These are phyloP conservation scores for Metschnikowia anglica DNA, from an alignment of 805 yeast genomes.

Conservation along the genomic window DNA sequence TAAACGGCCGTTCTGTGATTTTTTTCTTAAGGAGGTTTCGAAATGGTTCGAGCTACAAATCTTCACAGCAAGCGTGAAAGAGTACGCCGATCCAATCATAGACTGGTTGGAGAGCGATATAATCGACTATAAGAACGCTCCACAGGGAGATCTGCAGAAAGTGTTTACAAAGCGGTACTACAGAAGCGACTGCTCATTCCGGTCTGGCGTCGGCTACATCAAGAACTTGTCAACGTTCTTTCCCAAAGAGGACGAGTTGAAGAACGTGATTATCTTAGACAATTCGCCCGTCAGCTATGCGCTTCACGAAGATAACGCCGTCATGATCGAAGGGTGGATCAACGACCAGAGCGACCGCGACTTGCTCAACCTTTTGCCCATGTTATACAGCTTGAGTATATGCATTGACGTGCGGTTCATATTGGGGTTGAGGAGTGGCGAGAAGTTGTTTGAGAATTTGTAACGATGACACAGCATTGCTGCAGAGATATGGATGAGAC, in stretches of 20 bases:
- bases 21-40: conserved; percentile 71
- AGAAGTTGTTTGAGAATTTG: conserved; percentile 49
- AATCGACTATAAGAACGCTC: conserved; percentile 19
- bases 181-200: conserved; percentile 73
- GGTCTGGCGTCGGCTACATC: conserved; percentile 82
- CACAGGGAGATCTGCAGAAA: conserved; percentile 19
- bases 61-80: conserved; percentile 92
- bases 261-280: conserved; percentile 76
- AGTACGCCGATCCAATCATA: conserved; percentile 95
- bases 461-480: neutral
- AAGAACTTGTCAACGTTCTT: conserved; percentile 42
- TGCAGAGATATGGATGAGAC: neutral
- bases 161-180: conserved; percentile 64
- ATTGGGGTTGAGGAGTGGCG: conserved; percentile 73
- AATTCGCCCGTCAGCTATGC: conserved; percentile 92
- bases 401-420: conserved; percentile 83
- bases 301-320: conserved; percentile 81
- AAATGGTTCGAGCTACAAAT: conserved; percentile 88
- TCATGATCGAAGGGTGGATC: conserved; percentile 96
- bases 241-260: conserved; percentile 67
- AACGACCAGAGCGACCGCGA: conserved; percentile 92
- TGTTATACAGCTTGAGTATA: conserved; percentile 70
- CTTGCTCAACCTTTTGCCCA: conserved; percentile 75
- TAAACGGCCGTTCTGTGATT: conserved; percentile 89
- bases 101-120: conserved; percentile 79